phyloP scores from a whole-genome alignment of 441 rosid species.

The Bruguiera hainesii region DNA sequence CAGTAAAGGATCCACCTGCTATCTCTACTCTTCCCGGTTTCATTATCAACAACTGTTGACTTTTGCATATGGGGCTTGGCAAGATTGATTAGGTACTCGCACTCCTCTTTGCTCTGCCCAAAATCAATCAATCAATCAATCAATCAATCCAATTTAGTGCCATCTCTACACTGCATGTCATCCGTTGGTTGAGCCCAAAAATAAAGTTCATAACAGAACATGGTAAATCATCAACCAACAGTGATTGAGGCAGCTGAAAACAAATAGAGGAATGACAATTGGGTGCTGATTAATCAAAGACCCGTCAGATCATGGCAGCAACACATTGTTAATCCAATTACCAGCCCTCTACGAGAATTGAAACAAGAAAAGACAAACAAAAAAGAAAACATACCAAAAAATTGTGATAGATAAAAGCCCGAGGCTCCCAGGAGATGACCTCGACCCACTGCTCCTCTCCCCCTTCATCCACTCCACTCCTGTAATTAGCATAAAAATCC shows the following conservation, averaged over 20 bases:
- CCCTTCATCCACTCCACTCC: constrained; percentile 44
- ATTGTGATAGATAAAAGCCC: constrained; percentile 75
- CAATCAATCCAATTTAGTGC: constrained; percentile 1
- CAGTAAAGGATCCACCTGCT: constrained; percentile 49
- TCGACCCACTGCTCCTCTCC: constrained; percentile 68
- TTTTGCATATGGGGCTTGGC: constrained; percentile 85
- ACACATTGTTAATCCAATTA: too few species aligned
- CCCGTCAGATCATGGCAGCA: too few species aligned
- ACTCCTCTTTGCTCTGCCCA: constrained; percentile 70
- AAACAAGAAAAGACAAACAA: not conserved
- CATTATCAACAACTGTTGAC: constrained; percentile 76
- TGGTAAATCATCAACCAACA: too few species aligned
- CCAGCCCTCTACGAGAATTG: too few species aligned
- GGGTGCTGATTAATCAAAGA: too few species aligned
- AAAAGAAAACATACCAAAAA: constrained; percentile 52
- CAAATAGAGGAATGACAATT: too few species aligned
- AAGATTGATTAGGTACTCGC: constrained; percentile 64
- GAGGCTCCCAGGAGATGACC: constrained; percentile 89
- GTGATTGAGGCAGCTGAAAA: too few species aligned
- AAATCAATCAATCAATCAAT: constrained; percentile 15
- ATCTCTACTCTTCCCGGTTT: constrained; percentile 81
- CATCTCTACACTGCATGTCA: not conserved
- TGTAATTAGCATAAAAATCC: constrained; percentile 3
- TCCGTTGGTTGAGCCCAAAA: too few species aligned
- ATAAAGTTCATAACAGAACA: too few species aligned